phyloP scores from a whole-genome alignment of 2,329 filamentous ascomycete species.

The Penicillium griseofulvum region DNA sequence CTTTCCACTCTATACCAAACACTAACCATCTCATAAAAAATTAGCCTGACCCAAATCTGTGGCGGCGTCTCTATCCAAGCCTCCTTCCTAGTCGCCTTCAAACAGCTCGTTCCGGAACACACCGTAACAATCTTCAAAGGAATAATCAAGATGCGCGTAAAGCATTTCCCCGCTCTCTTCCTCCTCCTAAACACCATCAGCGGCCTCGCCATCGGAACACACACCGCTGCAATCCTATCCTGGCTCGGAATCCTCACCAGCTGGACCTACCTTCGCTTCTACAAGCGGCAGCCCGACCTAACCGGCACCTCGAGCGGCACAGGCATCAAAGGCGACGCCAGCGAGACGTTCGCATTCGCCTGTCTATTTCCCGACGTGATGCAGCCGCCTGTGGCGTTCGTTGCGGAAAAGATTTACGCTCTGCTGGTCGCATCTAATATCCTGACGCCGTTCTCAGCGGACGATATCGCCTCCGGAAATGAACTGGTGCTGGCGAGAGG shows the following conservation, averaged over 20 bases:
- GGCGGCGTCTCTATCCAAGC: conserved; percentile 88
- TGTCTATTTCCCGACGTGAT: conserved; percentile 88
- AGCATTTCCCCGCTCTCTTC: conserved; percentile 74
- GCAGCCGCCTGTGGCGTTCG: conserved; percentile 71
- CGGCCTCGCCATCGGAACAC: conserved; percentile 63
- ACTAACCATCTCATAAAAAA: conserved; percentile 6
- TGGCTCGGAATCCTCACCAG: conserved; percentile 79
- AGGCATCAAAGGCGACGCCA: conserved; percentile 79
- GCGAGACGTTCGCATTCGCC: conserved; percentile 92
- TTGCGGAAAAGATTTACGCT: conserved; percentile 74
- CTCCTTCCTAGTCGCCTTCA: conserved; percentile 92
- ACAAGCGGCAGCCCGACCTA: conserved; percentile 64
- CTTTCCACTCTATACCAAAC: background rate
- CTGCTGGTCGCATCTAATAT: conserved; percentile 71
- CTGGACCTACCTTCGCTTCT: conserved; percentile 97
- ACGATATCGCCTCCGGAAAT: conserved; percentile 72
- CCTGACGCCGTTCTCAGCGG: conserved; percentile 80
- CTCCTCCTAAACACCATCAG: conserved; percentile 68
- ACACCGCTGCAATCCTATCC: conserved; percentile 75
- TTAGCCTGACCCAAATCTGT: conserved; percentile 74
- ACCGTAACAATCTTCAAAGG: conserved; percentile 92
- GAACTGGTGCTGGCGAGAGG: conserved; percentile 66
- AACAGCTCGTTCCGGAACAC: conserved; percentile 94
- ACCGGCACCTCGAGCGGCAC: conserved; percentile 54
- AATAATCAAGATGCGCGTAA: conserved; percentile 82